Conservation (phyloP, 192 early-diverging fungal species). For the Coemansia sp. region DNA sequence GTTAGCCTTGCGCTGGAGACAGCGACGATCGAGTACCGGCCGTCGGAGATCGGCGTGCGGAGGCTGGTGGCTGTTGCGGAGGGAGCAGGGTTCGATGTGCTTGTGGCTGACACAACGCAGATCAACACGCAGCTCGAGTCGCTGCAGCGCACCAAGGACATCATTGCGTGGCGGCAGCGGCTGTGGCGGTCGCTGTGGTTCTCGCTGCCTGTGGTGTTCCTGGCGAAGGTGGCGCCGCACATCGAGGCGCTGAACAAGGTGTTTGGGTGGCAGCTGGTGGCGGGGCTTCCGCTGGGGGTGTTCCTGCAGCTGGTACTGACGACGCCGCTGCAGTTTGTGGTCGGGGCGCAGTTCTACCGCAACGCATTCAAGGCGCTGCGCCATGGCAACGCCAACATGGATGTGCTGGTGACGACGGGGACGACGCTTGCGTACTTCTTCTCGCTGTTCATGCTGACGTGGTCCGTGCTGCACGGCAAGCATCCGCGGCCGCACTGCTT, state of each 20-base stretch:
- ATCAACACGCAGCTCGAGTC: constrained; percentile 83
- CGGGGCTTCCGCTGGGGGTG: constrained; percentile 68
- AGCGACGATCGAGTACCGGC: constrained; percentile 72
- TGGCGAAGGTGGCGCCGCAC: constrained; percentile 57
- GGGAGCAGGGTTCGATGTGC: constrained; percentile 74
- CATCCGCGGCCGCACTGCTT: constrained; percentile 74
- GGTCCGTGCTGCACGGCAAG: constrained; percentile 58
- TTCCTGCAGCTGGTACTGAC: constrained; percentile 72
- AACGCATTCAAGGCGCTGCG: constrained; percentile 76
- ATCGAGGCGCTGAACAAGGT: constrained; percentile 20
- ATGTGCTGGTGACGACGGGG: constrained; percentile 85
- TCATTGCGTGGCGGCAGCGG: constrained; percentile 72
- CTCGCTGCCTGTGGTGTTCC: constrained; percentile 77
- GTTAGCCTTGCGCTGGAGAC: no score
- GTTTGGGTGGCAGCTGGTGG: constrained; percentile 51
- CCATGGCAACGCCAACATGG: constrained; percentile 93
- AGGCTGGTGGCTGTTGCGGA: constrained; percentile 82
- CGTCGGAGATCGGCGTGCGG: constrained; percentile 64
- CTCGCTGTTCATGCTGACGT: constrained; percentile 73
- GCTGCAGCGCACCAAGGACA: constrained; percentile 81
- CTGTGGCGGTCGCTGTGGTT: constrained; percentile 69
- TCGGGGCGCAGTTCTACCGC: constrained; percentile 78
- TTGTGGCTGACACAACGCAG: constrained; percentile 62
- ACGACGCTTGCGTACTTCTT: constrained; percentile 85
- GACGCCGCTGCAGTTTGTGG: constrained; percentile 90